Evolutionary conservation across 768 basidiomycete genomes (phyloP).

Genomic region (Russula dissimulans): DNA sequence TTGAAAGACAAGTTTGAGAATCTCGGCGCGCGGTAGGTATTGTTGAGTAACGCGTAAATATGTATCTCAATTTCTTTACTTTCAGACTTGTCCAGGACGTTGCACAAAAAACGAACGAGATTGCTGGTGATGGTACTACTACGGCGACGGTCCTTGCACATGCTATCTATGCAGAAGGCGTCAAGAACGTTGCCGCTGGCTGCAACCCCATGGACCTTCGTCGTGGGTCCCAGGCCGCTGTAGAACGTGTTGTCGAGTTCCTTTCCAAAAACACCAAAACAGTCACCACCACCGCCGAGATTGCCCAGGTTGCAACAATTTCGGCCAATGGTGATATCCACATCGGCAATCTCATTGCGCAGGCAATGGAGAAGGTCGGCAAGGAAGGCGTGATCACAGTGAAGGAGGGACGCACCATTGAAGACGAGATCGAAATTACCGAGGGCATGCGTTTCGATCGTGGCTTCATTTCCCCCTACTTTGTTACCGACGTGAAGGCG

Average conservation of each 20-base stretch:
- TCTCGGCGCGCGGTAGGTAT: conserved; percentile 87
- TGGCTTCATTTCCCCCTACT: conserved; percentile 96
- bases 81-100: conserved; percentile 87
- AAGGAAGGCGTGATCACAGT: conserved; percentile 99
- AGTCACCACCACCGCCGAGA: conserved; percentile 95
- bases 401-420: conserved; percentile 96
- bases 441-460: conserved; percentile 99
- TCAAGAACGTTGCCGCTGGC: conserved; percentile 97
- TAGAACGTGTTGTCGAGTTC: conserved; percentile 84
- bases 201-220: conserved; percentile 99
- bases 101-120: conserved; percentile 92
- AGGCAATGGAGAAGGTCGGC: conserved; percentile 99
- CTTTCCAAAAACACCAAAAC: conserved; percentile 82
- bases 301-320: conserved; percentile 92
- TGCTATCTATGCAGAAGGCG: conserved; percentile 96
- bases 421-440: conserved; percentile 98
- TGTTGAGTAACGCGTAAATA: neutral
- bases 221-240: conserved; percentile 94
- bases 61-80: neutral
- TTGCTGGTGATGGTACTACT: conserved; percentile 96
- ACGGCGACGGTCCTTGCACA: conserved; percentile 96
- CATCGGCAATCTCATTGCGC: conserved; percentile 90
- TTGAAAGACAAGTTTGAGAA: conserved; percentile 99
- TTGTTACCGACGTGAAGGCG: conserved; percentile 94
- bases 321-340: conserved; percentile 70